Evolutionary conservation across 257 asterid genomes (phyloP).

Genomic region (Nicotiana tabacum): DNA sequence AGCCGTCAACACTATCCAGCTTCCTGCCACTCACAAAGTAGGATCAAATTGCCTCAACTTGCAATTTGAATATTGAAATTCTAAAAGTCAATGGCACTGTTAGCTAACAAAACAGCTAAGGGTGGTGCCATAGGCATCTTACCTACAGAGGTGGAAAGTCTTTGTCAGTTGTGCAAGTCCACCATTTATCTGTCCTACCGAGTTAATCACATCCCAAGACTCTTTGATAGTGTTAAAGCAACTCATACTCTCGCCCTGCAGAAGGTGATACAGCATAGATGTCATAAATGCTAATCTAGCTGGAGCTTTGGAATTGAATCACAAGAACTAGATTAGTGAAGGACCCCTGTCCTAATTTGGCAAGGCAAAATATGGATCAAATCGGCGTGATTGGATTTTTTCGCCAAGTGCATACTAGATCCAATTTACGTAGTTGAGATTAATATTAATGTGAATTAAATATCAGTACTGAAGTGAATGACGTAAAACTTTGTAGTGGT

Average conservation of each 20-base stretch:
- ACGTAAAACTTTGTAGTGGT: neutral
- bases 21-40: constrained; percentile 44
- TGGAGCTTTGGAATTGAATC: neutral
- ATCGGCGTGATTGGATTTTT: neutral
- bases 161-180: constrained; percentile 66
- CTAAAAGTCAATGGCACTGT: neutral
- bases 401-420: neutral
- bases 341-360: neutral
- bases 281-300: constrained; percentile 10
- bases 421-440: neutral
- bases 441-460: neutral
- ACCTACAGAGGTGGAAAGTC: constrained; percentile 68
- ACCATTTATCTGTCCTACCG: constrained; percentile 41
- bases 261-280: neutral
- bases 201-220: constrained; percentile 72
- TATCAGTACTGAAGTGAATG: neutral
- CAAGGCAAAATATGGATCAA: neutral
- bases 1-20: constrained; percentile 60
- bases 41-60: constrained; percentile 7
- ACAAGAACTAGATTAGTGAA: constrained; percentile 6
- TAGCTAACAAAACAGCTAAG: neutral
- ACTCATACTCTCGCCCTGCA: constrained; percentile 72
- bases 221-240: constrained; percentile 72
- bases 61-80: constrained; percentile 14
- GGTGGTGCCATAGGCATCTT: constrained; percentile 14